phyloP scores from a whole-genome alignment of 306 rosid genomes.

The Cucumis cinereus region DNA sequence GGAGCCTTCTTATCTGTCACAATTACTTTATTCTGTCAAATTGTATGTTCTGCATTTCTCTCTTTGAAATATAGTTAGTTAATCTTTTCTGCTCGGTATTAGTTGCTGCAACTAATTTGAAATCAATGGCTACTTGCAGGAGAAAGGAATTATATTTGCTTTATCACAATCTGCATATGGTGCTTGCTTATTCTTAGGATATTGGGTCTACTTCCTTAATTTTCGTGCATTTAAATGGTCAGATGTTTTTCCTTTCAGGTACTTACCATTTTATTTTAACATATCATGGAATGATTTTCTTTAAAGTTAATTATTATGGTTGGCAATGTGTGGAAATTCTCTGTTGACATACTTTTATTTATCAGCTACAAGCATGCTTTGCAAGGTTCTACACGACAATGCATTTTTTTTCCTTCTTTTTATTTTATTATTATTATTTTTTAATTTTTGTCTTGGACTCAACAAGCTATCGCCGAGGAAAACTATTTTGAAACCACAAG shows the following conservation, averaged over 20 bases:
- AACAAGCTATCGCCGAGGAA: neutral
- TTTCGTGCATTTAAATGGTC: constrained; percentile 30
- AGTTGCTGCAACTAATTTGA: constrained; percentile 17
- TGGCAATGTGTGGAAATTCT: neutral
- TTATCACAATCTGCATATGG: constrained; percentile 88
- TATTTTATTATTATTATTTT: neutral
- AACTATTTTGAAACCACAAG: neutral
- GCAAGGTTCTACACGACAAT: neutral
- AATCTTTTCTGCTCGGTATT: neutral
- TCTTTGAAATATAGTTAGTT: neutral
- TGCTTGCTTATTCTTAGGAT: constrained; percentile 68
- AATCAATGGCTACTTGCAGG: constrained; percentile 48
- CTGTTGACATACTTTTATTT: neutral
- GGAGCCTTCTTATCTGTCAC: neutral
- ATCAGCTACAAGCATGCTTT: neutral
- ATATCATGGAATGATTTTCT: neutral
- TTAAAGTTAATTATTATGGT: neutral
- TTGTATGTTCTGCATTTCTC: neutral
- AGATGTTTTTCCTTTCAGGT: constrained; percentile 78
- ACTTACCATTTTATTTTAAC: constrained; percentile 10
- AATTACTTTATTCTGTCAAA: neutral
- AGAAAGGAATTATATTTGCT: constrained; percentile 61
- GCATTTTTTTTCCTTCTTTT: neutral
- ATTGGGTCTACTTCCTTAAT: constrained; percentile 73
- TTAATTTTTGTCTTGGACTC: neutral